These are phyloP conservation scores for Fusarium chaquense DNA, from an alignment of 2,329 filamentous ascomycete species.

Conservation along the genomic window DNA sequence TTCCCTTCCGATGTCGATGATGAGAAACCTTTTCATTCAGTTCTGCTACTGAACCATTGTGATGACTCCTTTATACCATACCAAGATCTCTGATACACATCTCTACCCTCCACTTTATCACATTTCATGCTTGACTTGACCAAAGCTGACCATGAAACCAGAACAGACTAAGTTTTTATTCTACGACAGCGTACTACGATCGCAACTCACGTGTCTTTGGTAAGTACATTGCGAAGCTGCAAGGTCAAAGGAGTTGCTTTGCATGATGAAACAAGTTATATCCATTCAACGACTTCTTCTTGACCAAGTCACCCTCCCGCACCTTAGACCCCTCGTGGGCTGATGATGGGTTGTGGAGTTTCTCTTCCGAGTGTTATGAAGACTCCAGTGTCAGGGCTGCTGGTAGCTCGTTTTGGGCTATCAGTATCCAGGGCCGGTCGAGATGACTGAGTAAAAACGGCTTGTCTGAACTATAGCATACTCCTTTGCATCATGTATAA, in stretches of 20 bases:
- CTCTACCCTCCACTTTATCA: slow-evolving; percentile 35
- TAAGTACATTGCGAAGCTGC: slow-evolving; percentile 28
- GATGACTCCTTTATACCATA: slow-evolving; percentile 77
- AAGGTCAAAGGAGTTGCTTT: slow-evolving; percentile 12
- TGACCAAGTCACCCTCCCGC: slow-evolving; percentile 79
- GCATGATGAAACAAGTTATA: slow-evolving; percentile 69
- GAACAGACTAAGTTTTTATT: background rate
- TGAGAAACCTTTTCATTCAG: slow-evolving; percentile 74
- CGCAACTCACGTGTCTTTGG: background rate
- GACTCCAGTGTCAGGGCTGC: slow-evolving; percentile 67
- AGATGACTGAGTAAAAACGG: slow-evolving; percentile 75
- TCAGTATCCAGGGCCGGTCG: slow-evolving; percentile 64
- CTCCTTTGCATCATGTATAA: slow-evolving; percentile 9
- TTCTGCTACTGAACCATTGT: slow-evolving; percentile 80
- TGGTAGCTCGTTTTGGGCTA: slow-evolving; percentile 68
- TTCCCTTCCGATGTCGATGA: slow-evolving; percentile 61
- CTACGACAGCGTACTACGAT: too few species aligned
- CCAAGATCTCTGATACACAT: slow-evolving; percentile 66
- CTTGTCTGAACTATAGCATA: slow-evolving; percentile 64
- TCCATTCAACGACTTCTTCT: slow-evolving; percentile 79
- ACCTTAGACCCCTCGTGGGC: slow-evolving; percentile 65
- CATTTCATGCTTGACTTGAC: background rate
- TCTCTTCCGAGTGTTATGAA: slow-evolving; percentile 63
- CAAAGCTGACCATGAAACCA: slow-evolving; percentile 29
- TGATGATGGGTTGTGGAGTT: slow-evolving; percentile 84